phyloP scores from a whole-genome alignment of 331 rosid species.

The Quercus phellos region DNA sequence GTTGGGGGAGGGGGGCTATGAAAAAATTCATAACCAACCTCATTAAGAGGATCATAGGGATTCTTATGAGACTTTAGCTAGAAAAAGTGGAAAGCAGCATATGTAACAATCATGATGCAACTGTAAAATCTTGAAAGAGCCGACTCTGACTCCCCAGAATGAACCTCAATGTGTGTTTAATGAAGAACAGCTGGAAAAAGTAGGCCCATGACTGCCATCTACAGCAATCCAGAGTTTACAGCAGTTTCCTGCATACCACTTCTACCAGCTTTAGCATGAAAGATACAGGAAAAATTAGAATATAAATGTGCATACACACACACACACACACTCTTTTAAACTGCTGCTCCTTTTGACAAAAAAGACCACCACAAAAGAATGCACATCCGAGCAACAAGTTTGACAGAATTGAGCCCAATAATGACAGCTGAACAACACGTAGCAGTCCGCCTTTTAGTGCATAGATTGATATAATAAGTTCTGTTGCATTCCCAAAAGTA shows the following conservation, averaged over 20 bases:
- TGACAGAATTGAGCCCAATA: slow-evolving; percentile 76
- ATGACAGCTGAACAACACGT: slow-evolving; percentile 73
- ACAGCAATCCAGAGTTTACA: slow-evolving; percentile 62
- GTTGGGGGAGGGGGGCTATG: too few species aligned
- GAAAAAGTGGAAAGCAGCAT: slow-evolving; percentile 62
- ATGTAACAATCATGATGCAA: slow-evolving; percentile 77
- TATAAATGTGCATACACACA: too few species aligned
- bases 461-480: slow-evolving; percentile 61
- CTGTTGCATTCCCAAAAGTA: slow-evolving; percentile 87
- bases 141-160: slow-evolving; percentile 64
- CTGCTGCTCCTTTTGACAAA: slow-evolving; percentile 56
- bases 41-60: slow-evolving; percentile 42
- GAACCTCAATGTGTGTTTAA: slow-evolving; percentile 57
- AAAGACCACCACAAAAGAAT: slow-evolving; percentile 72
- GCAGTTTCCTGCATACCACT: slow-evolving; percentile 49
- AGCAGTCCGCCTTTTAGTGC: slow-evolving; percentile 66
- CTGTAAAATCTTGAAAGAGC: slow-evolving; percentile 90
- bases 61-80: slow-evolving; percentile 47
- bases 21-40: slow-evolving; percentile 29
- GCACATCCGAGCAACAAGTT: slow-evolving; percentile 91
- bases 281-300: slow-evolving; percentile 5
- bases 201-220: slow-evolving; percentile 82
- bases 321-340: slow-evolving; percentile 49
- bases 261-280: slow-evolving; percentile 22
- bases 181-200: slow-evolving; percentile 68